These are phyloP conservation scores for Daldinia decipiens DNA, from an alignment of 495 filamentous ascomycete genomes.

Conservation along the genomic window DNA sequence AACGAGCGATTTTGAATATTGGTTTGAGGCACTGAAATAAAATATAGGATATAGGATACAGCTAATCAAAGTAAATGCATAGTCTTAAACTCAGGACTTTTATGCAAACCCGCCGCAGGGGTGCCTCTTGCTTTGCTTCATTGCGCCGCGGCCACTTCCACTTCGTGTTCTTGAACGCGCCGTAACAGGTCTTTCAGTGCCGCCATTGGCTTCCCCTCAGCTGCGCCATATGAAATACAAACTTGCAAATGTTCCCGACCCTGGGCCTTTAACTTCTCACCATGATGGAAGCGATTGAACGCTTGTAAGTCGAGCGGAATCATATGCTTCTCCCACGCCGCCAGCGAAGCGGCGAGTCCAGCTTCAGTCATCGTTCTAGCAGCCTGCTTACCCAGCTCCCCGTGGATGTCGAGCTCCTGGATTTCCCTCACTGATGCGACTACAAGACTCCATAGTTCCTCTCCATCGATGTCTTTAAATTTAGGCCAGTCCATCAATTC, in stretches of 20 bases:
- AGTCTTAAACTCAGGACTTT: too few relatives aligned
- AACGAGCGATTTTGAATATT: too few relatives aligned
- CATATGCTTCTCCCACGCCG: background rate
- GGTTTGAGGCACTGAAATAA: too few relatives aligned
- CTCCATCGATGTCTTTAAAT: background rate
- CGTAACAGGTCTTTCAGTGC: slow-evolving; percentile 28
- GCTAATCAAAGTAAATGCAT: too few relatives aligned
- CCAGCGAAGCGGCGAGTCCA: background rate
- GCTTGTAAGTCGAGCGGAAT: background rate
- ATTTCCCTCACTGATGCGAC: background rate
- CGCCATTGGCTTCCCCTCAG: slow-evolving; percentile 27
- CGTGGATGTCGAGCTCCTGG: background rate
- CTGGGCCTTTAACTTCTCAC: background rate
- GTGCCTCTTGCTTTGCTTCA: too few relatives aligned
- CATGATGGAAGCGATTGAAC: background rate
- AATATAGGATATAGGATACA: too few relatives aligned
- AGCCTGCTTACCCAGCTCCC: background rate
- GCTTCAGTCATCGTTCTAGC: background rate
- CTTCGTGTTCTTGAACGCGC: slow-evolving; percentile 22
- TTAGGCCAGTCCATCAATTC: background rate
- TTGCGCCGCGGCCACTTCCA: background rate
- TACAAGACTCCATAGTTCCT: background rate
- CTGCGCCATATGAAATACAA: slow-evolving; percentile 16
- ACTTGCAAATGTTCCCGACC: background rate
- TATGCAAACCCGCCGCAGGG: too few relatives aligned